These are phyloP conservation scores for Sesbania bispinosa DNA, from an alignment of 306 rosid species.

Conservation along the genomic window DNA sequence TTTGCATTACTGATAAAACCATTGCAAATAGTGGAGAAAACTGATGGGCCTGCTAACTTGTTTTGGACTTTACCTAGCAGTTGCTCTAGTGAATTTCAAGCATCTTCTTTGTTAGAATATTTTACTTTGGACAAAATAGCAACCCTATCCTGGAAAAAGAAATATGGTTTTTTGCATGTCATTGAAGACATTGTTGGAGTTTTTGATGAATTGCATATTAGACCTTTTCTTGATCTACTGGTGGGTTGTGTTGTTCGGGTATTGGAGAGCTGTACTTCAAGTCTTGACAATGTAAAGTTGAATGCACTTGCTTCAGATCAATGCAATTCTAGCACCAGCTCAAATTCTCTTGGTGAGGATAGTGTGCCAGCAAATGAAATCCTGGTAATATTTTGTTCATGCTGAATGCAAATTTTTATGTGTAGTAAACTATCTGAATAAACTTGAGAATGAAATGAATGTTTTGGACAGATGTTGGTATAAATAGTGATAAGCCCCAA, in stretches of 20 bases:
- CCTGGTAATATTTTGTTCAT: slow-evolving; percentile 49
- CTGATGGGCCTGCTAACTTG: slow-evolving; percentile 58
- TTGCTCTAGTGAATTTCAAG: slow-evolving; percentile 47
- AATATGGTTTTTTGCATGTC: slow-evolving; percentile 82
- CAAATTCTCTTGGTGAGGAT: slow-evolving; percentile 24
- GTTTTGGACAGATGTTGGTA: not conserved
- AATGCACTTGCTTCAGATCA: slow-evolving; percentile 35
- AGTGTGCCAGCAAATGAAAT: slow-evolving; percentile 25
- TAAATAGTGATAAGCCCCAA: not conserved
- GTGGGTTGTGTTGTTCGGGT: slow-evolving; percentile 87
- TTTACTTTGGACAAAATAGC: slow-evolving; percentile 59
- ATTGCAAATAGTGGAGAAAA: slow-evolving; percentile 54
- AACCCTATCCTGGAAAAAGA: slow-evolving; percentile 74
- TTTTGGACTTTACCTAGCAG: slow-evolving; percentile 51
- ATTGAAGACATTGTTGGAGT: slow-evolving; percentile 78
- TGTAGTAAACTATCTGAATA: not conserved
- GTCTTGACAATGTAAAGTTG: slow-evolving; percentile 46
- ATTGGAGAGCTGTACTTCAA: slow-evolving; percentile 67
- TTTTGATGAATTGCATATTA: slow-evolving; percentile 75
- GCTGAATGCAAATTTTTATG: not conserved
- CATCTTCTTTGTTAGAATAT: slow-evolving; percentile 51
- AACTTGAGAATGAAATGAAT: not conserved
- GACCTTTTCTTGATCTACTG: slow-evolving; percentile 74
- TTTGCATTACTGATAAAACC: slow-evolving; percentile 77
- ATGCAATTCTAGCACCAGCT: slow-evolving; percentile 14